Base-by-base conservation (phyloP, 495 filamentous ascomycete species). In the Daldinia decipiens region DNA sequence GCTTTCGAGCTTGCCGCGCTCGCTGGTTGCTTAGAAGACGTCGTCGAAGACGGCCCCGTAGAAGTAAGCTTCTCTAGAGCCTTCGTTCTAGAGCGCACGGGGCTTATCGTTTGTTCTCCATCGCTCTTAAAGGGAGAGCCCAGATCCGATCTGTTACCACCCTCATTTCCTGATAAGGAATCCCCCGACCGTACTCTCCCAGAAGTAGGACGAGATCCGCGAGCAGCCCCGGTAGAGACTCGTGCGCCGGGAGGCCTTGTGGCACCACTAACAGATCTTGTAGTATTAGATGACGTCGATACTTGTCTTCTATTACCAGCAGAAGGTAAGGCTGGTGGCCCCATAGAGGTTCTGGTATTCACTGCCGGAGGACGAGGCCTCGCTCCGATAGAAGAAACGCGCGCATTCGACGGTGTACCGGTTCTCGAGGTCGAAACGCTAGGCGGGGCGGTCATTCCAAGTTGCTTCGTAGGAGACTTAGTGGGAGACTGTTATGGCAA, bases 401-500 rank as follows among this genome's bases (percentile, higher is more conserved):
- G 75, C 9, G 80, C 76, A 77, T 82, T 87, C 8, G 84, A 82
- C 4, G 89, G 87, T 1, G 90, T 86, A 38, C 83, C 84, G 39
- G 87, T 91, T 62, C 90, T 85, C 5, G 90, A 90, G 26, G 84
- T 81, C 3, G 83, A 78, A 19, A 84, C 82, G 32, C 89, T 89
- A 15, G 88, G 81, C 2, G 83, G 74, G 2, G 86, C 82, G 34
- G 86, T 86, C 8, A 86, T 86, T 6, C 70, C 81, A 9, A 92
- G 78, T 67, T 92, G 91, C 76, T 96, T 95, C 9, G 91, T 93
- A 7, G 93, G 92, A 4, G 91, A 93, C 74, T 92, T 93, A 0
- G 87, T 89, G 5, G 93, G 92, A 31, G 91, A 92, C 90, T 93
- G 70, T 38, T 39, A 62, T 11, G 19, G 39, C 43, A 15, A 58